Evolutionary conservation across 2,329 filamentous ascomycete species (phyloP), one percentile per base, ranked within the genome.

Genomic region (Trichoderma sp.): DNA sequence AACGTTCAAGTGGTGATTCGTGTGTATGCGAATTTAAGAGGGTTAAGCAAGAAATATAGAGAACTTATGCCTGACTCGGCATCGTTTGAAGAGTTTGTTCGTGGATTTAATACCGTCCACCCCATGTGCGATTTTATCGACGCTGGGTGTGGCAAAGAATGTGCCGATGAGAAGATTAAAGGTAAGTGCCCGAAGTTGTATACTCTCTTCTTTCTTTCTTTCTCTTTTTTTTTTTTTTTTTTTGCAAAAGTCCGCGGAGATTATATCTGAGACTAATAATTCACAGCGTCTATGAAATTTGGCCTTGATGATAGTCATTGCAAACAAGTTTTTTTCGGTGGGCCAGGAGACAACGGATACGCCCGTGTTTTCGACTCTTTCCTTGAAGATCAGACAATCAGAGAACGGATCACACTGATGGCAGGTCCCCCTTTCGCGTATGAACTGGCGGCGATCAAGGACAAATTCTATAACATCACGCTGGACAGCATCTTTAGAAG

Each of bases 71-170:
- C 63, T 11, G 69, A 75, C 11, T 57, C 72, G 4, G 70, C 71
- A 7, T 70, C 71, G 0, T 72, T 83, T 49, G 68, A 72, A 27
- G 72, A 75, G 2, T 83, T 83, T 69, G 76, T 82, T 16, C 79
- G 78, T 21, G 81, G 80, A 0, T 82, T 83, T 74, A 83, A 83
- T 64, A 81, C 79, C 72, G 77, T 75, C 27, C 71, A 78, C 59
- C 64, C 74, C 1, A 66, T 79, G 24, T 81, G 78, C 70, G 80
- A 82, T 49, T 81, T 79, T 68, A 75, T 82, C 29, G 80, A 83
- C 73, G 81, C 79, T 11, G 81, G 81, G 6, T 76, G 79, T 67
- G 80, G 80, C 11, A 83, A 83, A 67, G 81, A 83, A 69, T 82
- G 81, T 58, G 74, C 80, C 1, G 81, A 83, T 72, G 76, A 78